These are phyloP conservation scores for Nematodospora valgi DNA, from an alignment of 805 yeast species.

Conservation along the genomic window DNA sequence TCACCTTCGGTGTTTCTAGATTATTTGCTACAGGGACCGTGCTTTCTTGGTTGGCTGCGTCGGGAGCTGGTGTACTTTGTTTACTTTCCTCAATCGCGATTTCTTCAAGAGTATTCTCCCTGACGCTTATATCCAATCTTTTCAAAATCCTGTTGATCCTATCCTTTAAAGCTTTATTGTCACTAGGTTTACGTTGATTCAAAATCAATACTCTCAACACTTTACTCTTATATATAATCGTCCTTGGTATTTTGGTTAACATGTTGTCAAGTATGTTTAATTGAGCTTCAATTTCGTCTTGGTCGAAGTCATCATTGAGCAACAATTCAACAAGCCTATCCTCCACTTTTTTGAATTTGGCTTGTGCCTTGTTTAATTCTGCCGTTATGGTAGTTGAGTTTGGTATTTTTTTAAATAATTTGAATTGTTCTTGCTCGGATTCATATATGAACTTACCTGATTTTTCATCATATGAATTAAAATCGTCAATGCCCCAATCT, in stretches of 20 bases:
- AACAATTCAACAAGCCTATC: slow-evolving; percentile 8
- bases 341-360: slow-evolving; percentile 11
- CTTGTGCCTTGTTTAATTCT: slow-evolving; percentile 17
- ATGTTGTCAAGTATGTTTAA: slow-evolving; percentile 15
- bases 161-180: slow-evolving; percentile 16
- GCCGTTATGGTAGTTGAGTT: slow-evolving; percentile 15
- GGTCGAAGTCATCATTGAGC: slow-evolving; percentile 9
- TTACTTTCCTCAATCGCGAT: not conserved
- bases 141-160: slow-evolving; percentile 20
- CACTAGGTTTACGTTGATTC: slow-evolving; percentile 20
- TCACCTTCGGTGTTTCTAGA: too few species aligned
- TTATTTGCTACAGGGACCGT: too few species aligned
- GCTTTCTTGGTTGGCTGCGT: too few species aligned
- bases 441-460: slow-evolving; percentile 36
- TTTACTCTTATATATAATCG: slow-evolving; percentile 27
- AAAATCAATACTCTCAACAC: slow-evolving; percentile 30
- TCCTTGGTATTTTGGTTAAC: slow-evolving; percentile 22
- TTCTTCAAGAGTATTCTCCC: slow-evolving; percentile 8
- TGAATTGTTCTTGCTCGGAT: slow-evolving; percentile 24
- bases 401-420: slow-evolving; percentile 24
- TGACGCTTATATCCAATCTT: slow-evolving; percentile 14
- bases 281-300: slow-evolving; percentile 12
- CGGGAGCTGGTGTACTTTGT: not conserved
- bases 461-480: slow-evolving; percentile 19
- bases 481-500: slow-evolving; percentile 45